Evolutionary conservation across 805 yeast genomes (phyloP), one percentile per base, ranked within the genome.

Genomic region (Metschnikowia reukaufii): DNA sequence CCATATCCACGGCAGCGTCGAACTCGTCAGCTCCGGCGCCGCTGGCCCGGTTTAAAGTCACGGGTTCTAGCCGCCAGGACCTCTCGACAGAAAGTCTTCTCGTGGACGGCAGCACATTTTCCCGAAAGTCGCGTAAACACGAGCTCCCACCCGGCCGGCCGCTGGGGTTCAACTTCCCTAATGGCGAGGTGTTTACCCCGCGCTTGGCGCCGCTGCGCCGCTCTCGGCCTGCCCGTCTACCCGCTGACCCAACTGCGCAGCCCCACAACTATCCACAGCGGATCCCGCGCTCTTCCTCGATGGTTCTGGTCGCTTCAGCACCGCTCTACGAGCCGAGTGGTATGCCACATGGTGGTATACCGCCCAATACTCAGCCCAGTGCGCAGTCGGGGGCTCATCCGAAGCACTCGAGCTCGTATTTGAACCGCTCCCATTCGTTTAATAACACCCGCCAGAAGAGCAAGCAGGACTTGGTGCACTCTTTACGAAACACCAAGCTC

Each of bases 161-260:
- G 45, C 42, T 16, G 64, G 50, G 68, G 13, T 73, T 62, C 54
- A 70, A 65, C 50, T 78, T 78, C 56, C 82, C 82, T 13, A 77
- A 78, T 57, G 83, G 83, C 40, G 83, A 78, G 55, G 67, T 76
- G 2, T 78, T 77, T 58, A 62, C 76, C 30, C 82, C 82, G 1
- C 58, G 81, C 33, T 60, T 57, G 36, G 64, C 67, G 10, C 76
- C 76, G 1, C 48, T 65, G n/a, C 69, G 65, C 39, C 62, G 77
- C 44, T 56, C 65, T 25, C 64, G 71, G 42, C 79, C 79, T 6
- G 54, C 55, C 34, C 70, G 66, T 52, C 49, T 63, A 38, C 42
- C 34, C 47, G 32, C 42, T 48, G 43, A 42, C 35, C 27, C 20
- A 30, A 18, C 36, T 15, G 33, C 38, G 5, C 37, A 42, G 35